A percentile compares a stretch with the other conserved stretches of the same genome.
phyloP scores from a whole-genome alignment of 768 basidiomycete species.

The Sporobolomyces pararoseus region DNA sequence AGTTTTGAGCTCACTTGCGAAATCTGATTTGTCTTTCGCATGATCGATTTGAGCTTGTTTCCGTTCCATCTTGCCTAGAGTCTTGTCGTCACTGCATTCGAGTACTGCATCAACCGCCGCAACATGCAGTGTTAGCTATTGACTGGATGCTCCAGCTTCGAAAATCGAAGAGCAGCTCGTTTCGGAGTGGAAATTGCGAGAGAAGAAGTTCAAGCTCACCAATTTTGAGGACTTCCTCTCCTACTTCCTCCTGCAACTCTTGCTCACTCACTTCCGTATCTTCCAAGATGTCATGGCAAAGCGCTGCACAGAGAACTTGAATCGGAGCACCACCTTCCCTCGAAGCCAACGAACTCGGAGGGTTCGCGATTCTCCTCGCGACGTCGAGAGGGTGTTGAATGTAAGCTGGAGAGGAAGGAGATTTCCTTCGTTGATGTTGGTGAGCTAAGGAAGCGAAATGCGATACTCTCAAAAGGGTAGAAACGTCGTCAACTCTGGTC shows the following conservation, averaged over 20 bases:
- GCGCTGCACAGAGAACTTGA: constrained; percentile 46
- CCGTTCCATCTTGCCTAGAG: constrained; percentile 6
- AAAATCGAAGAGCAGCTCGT: too few relatives aligned
- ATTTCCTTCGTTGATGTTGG: constrained; percentile 27
- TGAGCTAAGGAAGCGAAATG: constrained; percentile 33
- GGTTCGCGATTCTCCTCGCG: constrained; percentile 9
- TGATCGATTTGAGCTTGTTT: constrained; percentile 41
- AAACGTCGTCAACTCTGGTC: background rate
- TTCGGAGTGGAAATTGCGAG: too few relatives aligned
- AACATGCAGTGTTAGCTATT: too few relatives aligned
- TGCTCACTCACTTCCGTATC: constrained; percentile 49
- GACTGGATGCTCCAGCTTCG: too few relatives aligned
- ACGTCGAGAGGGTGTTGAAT: constrained; percentile 39
- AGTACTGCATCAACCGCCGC: background rate
- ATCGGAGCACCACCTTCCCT: constrained; percentile 3
- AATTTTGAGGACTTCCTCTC: constrained; percentile 48
- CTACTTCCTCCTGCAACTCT: constrained; percentile 47
- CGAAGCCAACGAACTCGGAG: background rate
- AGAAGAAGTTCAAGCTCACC: constrained; percentile 35
- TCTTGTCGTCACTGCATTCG: constrained; percentile 34
- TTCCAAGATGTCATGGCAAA: constrained; percentile 50
- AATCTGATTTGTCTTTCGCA: constrained; percentile 20
- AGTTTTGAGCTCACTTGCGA: constrained; percentile 31
- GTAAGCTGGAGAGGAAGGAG: constrained; percentile 18
- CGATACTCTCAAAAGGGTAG: constrained; percentile 16